Base-by-base conservation (phyloP, 495 filamentous ascomycete species). In the Aspergillus bridgeri region DNA sequence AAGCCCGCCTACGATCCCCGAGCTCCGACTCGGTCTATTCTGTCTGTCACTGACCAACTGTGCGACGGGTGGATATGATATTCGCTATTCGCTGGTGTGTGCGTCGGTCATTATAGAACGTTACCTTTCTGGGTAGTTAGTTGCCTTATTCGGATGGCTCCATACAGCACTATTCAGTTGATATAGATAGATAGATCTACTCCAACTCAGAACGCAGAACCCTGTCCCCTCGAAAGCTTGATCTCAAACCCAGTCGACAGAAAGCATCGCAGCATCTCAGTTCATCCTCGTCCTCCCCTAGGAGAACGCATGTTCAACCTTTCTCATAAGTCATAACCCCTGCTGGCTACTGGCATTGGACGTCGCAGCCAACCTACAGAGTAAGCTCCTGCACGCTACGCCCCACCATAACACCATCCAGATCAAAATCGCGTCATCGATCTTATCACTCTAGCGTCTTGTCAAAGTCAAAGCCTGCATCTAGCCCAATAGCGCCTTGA, bases 351-450 rank as follows among this genome's bases (percentile, higher is more conserved):
- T n/a, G 19, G 15, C 8, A 19, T n/a, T 38, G 33, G 33, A 38
- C 29, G 21, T 29, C 3, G 22, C 19, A 29, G 33, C 33, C 33
- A 38, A 38, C 13, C 33, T 38, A n/a, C n/a, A n/a, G n/a, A n/a
- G n/a, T n/a, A 38, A 38, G 33, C 33, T 25, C 52, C 38, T 60
- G 48, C 47, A 47, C 53, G 50, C 19, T 42, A 44, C 46, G 47
- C 52, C 20, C 48, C 44, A 56, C 52, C 56, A 61, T 60, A 61
- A 62, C 66, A 68, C 66, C 64, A 73, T 74, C 61, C 29, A 63
- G 67, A 69, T 69, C 69, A 65, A 67, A 68, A 75, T 75, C 66
- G 67, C 71, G 69, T 68, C 73, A 72, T 72, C 56, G 51, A 67
- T 67, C 63, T 70, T 65, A 62, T 64, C 64, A 38, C 53, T 17